Evolutionary conservation across 1,284 basidiomycete genomes (phyloP).

Genomic region (Lentinula novae-zelandiae): DNA sequence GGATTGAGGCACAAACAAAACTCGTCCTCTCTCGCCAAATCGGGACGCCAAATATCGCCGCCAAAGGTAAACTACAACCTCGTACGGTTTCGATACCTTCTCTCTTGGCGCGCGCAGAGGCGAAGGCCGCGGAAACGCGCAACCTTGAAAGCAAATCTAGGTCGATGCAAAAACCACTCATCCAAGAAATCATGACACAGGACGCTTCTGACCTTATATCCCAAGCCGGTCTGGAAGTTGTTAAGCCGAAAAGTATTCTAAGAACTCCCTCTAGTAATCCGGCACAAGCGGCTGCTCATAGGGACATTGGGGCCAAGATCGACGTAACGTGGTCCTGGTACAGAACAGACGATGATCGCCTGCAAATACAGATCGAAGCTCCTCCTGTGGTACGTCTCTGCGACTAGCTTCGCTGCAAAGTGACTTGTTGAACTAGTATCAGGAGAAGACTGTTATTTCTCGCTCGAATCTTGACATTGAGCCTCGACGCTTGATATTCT

Average conservation of each 20-base stretch:
- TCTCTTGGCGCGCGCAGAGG: conserved; percentile 30
- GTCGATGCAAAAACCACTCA: conserved; percentile 30
- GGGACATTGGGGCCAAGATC: conserved; percentile 39
- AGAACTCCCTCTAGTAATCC: conserved; percentile 18
- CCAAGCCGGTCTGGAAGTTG: neutral
- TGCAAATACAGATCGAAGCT: conserved; percentile 11
- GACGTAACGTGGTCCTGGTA: conserved; percentile 12
- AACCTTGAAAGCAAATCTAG: neutral
- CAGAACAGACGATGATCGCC: conserved; percentile 7
- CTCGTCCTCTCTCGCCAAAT: conserved; percentile 61
- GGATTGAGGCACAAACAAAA: conserved; percentile 56
- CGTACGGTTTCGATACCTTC: conserved; percentile 52
- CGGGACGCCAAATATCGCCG: conserved; percentile 64
- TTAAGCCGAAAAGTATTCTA: conserved; percentile 35
- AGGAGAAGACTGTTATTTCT: conserved; percentile 25
- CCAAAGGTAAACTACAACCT: conserved; percentile 60
- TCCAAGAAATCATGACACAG: conserved; percentile 40
- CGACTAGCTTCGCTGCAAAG: neutral
- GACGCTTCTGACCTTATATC: conserved; percentile 5
- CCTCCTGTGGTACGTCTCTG: conserved; percentile 11
- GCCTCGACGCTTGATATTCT: conserved; percentile 47
- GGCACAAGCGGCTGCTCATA: conserved; percentile 8
- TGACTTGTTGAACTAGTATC: neutral
- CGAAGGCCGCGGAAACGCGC: conserved; percentile 16
- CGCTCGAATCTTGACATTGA: conserved; percentile 58